These are phyloP conservation scores for Coemansia sp. DNA, from an alignment of 192 early-diverging fungal genomes.

Conservation along the genomic window DNA sequence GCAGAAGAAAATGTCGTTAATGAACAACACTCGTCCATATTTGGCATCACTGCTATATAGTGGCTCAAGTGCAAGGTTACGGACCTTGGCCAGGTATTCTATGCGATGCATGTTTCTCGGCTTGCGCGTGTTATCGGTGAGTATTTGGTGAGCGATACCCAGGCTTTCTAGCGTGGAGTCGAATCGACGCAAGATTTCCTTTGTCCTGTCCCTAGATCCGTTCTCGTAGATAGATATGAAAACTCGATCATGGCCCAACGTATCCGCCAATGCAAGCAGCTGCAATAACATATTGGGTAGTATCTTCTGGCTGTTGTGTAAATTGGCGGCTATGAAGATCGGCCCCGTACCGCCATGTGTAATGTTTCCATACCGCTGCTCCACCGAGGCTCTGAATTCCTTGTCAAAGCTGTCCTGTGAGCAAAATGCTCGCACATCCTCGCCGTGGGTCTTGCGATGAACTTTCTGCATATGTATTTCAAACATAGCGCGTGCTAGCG, in stretches of 20 bases:
- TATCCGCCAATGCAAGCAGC: constrained; percentile 31
- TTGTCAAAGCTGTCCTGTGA: constrained; percentile 16
- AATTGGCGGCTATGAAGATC: constrained; percentile 44
- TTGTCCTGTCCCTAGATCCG: constrained; percentile 51
- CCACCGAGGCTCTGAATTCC: constrained; percentile 8
- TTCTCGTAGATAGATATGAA: constrained; percentile 60
- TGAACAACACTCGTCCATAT: constrained; percentile 46
- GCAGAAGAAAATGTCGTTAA: constrained; percentile 59
- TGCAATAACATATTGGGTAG: constrained; percentile 48
- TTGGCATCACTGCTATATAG: constrained; percentile 15
- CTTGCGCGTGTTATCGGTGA: constrained; percentile 8
- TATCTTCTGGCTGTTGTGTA: constrained; percentile 46
- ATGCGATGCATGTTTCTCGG: constrained; percentile 45
- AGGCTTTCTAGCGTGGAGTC: constrained; percentile 10
- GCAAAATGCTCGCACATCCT: constrained; percentile 30
- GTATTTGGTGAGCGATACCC: constrained; percentile 32
- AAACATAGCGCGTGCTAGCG: too few species aligned
- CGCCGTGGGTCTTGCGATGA: constrained; percentile 23
- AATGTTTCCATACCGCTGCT: constrained; percentile 21
- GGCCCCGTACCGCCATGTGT: background rate
- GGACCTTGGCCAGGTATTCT: constrained; percentile 51
- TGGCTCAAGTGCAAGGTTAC: constrained; percentile 56
- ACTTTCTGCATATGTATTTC: background rate
- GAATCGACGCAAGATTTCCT: constrained; percentile 37
- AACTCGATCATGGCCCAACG: constrained; percentile 32